A percentile compares a stretch with the other conserved stretches of the same genome.
These are phyloP conservation scores for Sedum album DNA, from an alignment of 164 flowering plant genomes.

Conservation along the genomic window DNA sequence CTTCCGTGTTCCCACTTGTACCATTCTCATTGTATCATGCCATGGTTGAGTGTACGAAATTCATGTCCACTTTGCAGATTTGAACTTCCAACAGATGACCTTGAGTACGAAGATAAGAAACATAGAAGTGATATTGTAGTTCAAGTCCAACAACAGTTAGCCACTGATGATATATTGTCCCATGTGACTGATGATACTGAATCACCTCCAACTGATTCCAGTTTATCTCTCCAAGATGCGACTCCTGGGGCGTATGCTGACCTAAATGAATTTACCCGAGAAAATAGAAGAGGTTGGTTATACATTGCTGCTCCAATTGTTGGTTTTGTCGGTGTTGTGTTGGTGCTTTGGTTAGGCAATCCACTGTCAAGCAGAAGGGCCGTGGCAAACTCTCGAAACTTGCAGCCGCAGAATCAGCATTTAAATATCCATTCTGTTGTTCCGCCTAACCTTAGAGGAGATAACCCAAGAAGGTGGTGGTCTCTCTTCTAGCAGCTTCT, in stretches of 20 bases:
- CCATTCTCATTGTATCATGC: slow-evolving; percentile 74
- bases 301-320: slow-evolving; percentile 65
- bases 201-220: slow-evolving; percentile 15
- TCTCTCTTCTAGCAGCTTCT: slow-evolving; percentile 27
- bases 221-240: slow-evolving; percentile 8
- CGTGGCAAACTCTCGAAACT: slow-evolving; percentile 9
- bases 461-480: slow-evolving; percentile 67
- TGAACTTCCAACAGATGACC: slow-evolving; percentile 90
- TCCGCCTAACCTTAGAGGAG: slow-evolving; percentile 22
- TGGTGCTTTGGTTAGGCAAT: slow-evolving; percentile 60
- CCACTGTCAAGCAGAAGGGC: slow-evolving; percentile 32
- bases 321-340: slow-evolving; percentile 61
- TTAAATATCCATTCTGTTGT: slow-evolving; percentile 13
- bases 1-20: slow-evolving; percentile 84
- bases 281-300: slow-evolving; percentile 49
- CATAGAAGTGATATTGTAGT: slow-evolving; percentile 12
- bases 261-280: slow-evolving; percentile 15
- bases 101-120: slow-evolving; percentile 57
- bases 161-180: slow-evolving; percentile 24
- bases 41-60: slow-evolving; percentile 75
- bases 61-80: slow-evolving; percentile 89
- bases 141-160: slow-evolving; percentile 22
- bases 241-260: slow-evolving; percentile 10
- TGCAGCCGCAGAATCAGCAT: slow-evolving; percentile 17
- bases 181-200: slow-evolving; percentile 30